These are phyloP conservation scores for Pterocarpus santalinus DNA, from an alignment of 306 rosid genomes.

Conservation along the genomic window DNA sequence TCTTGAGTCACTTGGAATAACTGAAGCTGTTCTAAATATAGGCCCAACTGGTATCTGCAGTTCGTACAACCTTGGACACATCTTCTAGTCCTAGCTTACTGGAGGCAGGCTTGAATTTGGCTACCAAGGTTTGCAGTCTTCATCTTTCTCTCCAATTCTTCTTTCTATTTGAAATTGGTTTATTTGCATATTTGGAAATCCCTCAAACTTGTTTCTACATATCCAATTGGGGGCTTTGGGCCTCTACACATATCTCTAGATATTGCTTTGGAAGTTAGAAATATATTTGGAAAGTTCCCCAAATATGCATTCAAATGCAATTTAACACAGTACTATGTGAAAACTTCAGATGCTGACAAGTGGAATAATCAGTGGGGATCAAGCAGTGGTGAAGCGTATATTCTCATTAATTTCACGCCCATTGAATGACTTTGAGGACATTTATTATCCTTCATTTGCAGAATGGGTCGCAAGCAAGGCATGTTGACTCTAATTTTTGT, in stretches of 20 bases:
- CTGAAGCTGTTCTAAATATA: conserved; percentile 51
- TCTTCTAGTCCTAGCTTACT: conserved; percentile 89
- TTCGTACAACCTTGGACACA: conserved; percentile 91
- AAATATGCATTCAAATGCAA: conserved; percentile 4
- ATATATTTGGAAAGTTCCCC: conserved; percentile 30
- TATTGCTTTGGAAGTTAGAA: conserved; percentile 15
- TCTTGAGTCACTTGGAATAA: conserved; percentile 47
- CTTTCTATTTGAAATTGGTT: conserved; percentile 33
- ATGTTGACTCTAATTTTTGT: conserved; percentile 37
- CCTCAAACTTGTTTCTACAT: conserved; percentile 20
- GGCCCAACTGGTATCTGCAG: conserved; percentile 98
- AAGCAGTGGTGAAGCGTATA: conserved; percentile 88
- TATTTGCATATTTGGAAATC: conserved; percentile 22
- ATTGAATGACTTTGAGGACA: conserved; percentile 82
- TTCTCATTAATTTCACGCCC: conserved; percentile 92
- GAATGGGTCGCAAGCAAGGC: conserved; percentile 99
- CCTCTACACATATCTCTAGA: background rate
- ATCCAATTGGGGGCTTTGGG: conserved; percentile 12
- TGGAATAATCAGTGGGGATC: conserved; percentile 93
- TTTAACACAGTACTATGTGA: conserved; percentile 35
- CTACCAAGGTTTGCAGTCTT: conserved; percentile 79
- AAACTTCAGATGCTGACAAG: conserved; percentile 88
- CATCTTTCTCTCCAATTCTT: conserved; percentile 28
- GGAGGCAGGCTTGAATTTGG: conserved; percentile 97
- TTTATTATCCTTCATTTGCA: conserved; percentile 98